A percentile compares a stretch with the other conserved stretches of the same genome.
Conservation (phyloP, 768 basidiomycete species). For the Chiua virens region DNA sequence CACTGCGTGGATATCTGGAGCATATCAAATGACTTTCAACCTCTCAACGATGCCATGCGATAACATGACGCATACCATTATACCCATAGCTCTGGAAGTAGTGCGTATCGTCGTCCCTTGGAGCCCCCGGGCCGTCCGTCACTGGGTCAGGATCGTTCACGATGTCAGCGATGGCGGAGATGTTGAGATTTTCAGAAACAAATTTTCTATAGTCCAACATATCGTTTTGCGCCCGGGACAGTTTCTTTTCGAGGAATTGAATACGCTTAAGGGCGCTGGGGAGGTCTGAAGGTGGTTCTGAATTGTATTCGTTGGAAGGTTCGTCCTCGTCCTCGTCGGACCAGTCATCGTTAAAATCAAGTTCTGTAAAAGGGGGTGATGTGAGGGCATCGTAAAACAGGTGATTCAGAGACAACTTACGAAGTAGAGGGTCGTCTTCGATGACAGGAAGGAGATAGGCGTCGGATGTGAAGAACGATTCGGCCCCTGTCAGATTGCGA, state of each 20-base stretch:
- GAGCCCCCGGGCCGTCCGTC: slow-evolving; percentile 13
- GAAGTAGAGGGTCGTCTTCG: slow-evolving; percentile 86
- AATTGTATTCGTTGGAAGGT: background rate
- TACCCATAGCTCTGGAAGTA: slow-evolving; percentile 91
- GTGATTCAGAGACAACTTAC: slow-evolving; percentile 46
- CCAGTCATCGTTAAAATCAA: slow-evolving; percentile 69
- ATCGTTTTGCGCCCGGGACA: slow-evolving; percentile 58
- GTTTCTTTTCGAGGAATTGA: slow-evolving; percentile 57
- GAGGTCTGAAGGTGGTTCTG: slow-evolving; percentile 30
- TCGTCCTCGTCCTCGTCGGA: slow-evolving; percentile 51
- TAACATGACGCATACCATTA: slow-evolving; percentile 58
- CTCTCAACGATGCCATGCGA: background rate
- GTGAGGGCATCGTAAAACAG: background rate
- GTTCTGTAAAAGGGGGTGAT: slow-evolving; percentile 41
- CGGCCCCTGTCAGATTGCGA: slow-evolving; percentile 50
- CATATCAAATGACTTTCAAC: background rate
- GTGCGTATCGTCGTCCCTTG: slow-evolving; percentile 86
- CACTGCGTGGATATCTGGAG: slow-evolving; percentile 85
- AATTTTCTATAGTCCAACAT: slow-evolving; percentile 61
- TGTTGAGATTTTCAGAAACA: slow-evolving; percentile 53
- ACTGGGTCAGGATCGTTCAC: slow-evolving; percentile 35
- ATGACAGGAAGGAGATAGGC: slow-evolving; percentile 79
- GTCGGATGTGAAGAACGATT: slow-evolving; percentile 70
- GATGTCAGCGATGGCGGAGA: slow-evolving; percentile 44
- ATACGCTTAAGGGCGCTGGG: slow-evolving; percentile 45